Base-by-base conservation (phyloP, 441 rosid genomes). In the Melastoma candidum region DNA sequence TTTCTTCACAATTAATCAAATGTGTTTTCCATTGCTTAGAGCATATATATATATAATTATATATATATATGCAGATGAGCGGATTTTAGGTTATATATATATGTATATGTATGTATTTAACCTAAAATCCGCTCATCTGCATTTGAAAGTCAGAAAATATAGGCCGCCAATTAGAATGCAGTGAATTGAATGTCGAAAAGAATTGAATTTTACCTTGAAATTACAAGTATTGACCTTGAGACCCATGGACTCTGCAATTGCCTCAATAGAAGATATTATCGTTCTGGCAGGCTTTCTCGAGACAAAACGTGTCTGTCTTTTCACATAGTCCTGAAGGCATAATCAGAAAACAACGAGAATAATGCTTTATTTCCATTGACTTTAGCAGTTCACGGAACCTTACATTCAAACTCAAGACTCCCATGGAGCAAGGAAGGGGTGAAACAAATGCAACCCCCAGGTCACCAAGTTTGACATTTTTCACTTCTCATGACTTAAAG, bases 221-320 rank as follows among this genome's bases (percentile, higher is more conserved):
- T 52, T 52, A 32, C 55, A 43, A 29, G 55, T 26, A 52, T 52
- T 41, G 55, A 52, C 55, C 55, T 52, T 52, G 55, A 52, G 55
- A 36, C 12, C 55, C 55, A 52, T 52, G 14, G 55, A 52, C 3
- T 39, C 26, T 36, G 55, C 55, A 43, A 52, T 43, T 26, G 55
- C 55, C 41, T 52, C 55, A 13, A 52, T 4, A 36, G 55, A 52
- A 29, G 55, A 52, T 22, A 52, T 52, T 22, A 52, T 51, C 43
- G 41, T 44, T 36, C 12, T 52, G 1, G 55, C 46, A 0, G 55
- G 26, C 41, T 52, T 36, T 25, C 46, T 22, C 8, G 55, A 52
- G 45, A 52, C 55, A 12, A 52, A 52, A 52, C 55, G 55, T 12
- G 55, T 52, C 41, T 52, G 46, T 52, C 55, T 52, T 25, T 1